Evolutionary conservation across 352 stramenopile genomes (phyloP), one percentile per base, ranked within the genome.

Genomic region (Phytophthora kernoviae): DNA sequence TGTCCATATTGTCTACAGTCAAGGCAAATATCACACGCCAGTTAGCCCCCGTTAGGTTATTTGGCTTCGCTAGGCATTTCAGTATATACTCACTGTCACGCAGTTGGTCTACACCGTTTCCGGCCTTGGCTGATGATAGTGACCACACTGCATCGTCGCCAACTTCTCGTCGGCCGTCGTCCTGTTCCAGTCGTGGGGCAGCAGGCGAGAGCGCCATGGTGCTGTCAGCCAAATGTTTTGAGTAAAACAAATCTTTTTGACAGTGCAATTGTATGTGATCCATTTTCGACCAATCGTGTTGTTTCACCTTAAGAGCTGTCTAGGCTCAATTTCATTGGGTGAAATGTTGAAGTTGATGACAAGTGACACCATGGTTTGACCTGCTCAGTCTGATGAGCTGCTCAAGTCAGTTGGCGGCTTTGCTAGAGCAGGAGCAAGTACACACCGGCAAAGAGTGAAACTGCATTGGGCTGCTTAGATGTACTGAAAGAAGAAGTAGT

Each of bases 61-160:
- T 30, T 18, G 34, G 30, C n/a, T n/a, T n/a, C n/a, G n/a, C n/a
- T n/a, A n/a, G 33, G 33, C 2, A 8, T 30, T 32, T 17, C 39
- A 30, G 14, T 18, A 70, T 17, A 36, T n/a, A 72, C 79, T 42
- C 58, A 95, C 87, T 85, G 64, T 99, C 97, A 12, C 94, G 81
- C 22, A 99, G 77, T 77, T 99, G 96, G 58, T 99, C 94, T 4
- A 99, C 96, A 12, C 97, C 97, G 68, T 99, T 99, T 44, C 97
- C 96, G 6, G 97, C 96, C 74, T 99, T 99, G 51, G 97, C 96
- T 1, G 91, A 98, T 14, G 90, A 98, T 10, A 99, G 81, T 41
- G 94, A 97, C 96, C 96, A 99, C 48, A 97, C 85, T 2, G 92
- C 94, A 34, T 98, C 83, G 60, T 93, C 82, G 46, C 87, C 88